Evolutionary conservation across 352 stramenopile genomes (phyloP).

Genomic region (Phytophthora pistaciae): DNA sequence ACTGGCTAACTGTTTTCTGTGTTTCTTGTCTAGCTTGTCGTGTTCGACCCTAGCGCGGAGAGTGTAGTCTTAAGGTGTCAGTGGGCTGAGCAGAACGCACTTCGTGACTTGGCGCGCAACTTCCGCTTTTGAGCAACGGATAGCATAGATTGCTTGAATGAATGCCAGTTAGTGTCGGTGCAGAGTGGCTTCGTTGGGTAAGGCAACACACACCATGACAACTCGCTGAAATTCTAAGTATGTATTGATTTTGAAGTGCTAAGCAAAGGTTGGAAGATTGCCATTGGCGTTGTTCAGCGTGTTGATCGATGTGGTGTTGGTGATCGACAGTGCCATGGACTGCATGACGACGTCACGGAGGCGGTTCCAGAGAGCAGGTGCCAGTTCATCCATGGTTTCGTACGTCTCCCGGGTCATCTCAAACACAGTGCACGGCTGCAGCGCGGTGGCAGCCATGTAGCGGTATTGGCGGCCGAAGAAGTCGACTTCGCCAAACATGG

Average conservation of each 20-base stretch:
- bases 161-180: background rate
- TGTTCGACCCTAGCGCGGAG: conserved; percentile 73
- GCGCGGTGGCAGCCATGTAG: conserved; percentile 63
- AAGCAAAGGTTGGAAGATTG: conserved; percentile 22
- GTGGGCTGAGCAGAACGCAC: conserved; percentile 69
- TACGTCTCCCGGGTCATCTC: conserved; percentile 75
- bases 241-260: conserved; percentile 23
- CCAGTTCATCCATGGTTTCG: conserved; percentile 65
- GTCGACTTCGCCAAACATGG: conserved; percentile 90
- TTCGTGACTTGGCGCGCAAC: conserved; percentile 75
- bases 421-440: conserved; percentile 71
- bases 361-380: conserved; percentile 73
- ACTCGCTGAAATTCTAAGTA: conserved; percentile 24
- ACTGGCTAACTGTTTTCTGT: conserved; percentile 4
- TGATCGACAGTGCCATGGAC: conserved; percentile 83
- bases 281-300: conserved; percentile 54
- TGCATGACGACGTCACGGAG: conserved; percentile 86
- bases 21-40: conserved; percentile 48
- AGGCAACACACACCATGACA: background rate
- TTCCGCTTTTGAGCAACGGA: conserved; percentile 60
- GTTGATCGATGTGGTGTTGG: conserved; percentile 78
- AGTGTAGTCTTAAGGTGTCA: conserved; percentile 58
- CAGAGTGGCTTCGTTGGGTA: background rate
- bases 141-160: conserved; percentile 8
- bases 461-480: conserved; percentile 83